These are phyloP conservation scores for Penicillium vulpinum DNA, from an alignment of 2,329 filamentous ascomycete species.

Conservation along the genomic window DNA sequence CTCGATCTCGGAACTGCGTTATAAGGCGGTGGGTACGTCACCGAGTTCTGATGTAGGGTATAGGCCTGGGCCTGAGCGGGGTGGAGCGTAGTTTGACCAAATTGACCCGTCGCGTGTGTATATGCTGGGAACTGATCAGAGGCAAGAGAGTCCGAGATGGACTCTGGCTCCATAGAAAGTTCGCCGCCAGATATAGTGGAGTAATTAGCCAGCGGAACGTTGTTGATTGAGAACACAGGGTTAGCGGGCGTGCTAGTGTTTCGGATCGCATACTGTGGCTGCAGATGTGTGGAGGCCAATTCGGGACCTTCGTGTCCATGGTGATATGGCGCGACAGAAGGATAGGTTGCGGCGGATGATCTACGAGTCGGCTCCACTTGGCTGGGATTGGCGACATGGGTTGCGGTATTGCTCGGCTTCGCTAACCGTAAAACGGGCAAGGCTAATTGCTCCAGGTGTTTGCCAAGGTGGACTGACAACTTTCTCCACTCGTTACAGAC, in stretches of 20 bases:
- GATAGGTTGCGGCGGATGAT: slow-evolving; percentile 1
- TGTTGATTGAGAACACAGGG: slow-evolving; percentile 12
- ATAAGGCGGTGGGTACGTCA: slow-evolving; percentile 37
- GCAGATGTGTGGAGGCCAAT: slow-evolving; percentile 5
- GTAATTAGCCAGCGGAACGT: slow-evolving; percentile 16
- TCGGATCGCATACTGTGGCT: slow-evolving; percentile 15
- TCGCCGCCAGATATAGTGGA: slow-evolving; percentile 26
- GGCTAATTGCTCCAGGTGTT: slow-evolving; percentile 91
- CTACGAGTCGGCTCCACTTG: background rate
- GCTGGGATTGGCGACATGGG: slow-evolving; percentile 9
- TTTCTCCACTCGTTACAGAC: slow-evolving; percentile 86
- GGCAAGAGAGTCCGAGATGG: slow-evolving; percentile 21
- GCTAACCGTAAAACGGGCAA: slow-evolving; percentile 68
- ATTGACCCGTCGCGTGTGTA: slow-evolving; percentile 14
- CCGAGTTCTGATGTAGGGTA: slow-evolving; percentile 33
- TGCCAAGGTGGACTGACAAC: slow-evolving; percentile 85
- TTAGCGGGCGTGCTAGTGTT: slow-evolving; percentile 10
- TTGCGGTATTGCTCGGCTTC: slow-evolving; percentile 41
- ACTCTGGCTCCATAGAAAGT: slow-evolving; percentile 31
- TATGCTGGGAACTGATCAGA: slow-evolving; percentile 18
- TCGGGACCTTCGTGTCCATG: background rate
- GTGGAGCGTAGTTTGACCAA: slow-evolving; percentile 17
- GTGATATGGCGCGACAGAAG: slow-evolving; percentile 4
- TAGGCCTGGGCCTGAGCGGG: slow-evolving; percentile 21
- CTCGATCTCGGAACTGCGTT: slow-evolving; percentile 28